phyloP scores from a whole-genome alignment of 768 basidiomycete genomes.

The Hortiboletus flavorubellus region DNA sequence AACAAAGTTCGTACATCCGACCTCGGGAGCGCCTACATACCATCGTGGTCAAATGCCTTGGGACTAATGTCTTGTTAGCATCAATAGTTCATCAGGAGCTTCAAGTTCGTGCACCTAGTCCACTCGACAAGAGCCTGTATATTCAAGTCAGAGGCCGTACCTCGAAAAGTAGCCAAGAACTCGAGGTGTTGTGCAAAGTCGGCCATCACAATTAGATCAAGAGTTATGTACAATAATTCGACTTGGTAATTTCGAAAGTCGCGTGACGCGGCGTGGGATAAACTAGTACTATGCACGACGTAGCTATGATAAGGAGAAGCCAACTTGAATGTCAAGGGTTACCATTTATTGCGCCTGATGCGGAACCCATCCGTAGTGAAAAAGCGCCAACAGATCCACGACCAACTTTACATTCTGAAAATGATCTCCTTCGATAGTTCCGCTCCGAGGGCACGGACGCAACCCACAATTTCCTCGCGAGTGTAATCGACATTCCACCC shows the following conservation, averaged over 20 bases:
- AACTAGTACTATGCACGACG: neutral
- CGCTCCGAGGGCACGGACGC: constrained; percentile 43
- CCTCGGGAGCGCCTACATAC: constrained; percentile 9
- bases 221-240: neutral
- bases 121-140: constrained; percentile 18
- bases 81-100: constrained; percentile 2
- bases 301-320: too few species aligned
- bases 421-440: constrained; percentile 40
- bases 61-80: constrained; percentile 20
- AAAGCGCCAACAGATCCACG: neutral
- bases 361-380: neutral
- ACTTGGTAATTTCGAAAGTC: neutral
- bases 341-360: neutral
- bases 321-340: neutral
- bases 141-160: constrained; percentile 11
- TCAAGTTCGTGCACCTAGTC: constrained; percentile 19
- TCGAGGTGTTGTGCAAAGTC: constrained; percentile 24
- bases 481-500: constrained; percentile 31
- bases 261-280: constrained; percentile 3
- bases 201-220: constrained; percentile 11
- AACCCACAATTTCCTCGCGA: constrained; percentile 37
- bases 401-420: constrained; percentile 29
- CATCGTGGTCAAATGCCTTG: constrained; percentile 10
- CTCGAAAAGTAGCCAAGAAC: constrained; percentile 16
- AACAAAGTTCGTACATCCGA: neutral